Evolutionary conservation across 2,329 filamentous ascomycete genomes (phyloP).

Genomic region (Aspergillus fructus): DNA sequence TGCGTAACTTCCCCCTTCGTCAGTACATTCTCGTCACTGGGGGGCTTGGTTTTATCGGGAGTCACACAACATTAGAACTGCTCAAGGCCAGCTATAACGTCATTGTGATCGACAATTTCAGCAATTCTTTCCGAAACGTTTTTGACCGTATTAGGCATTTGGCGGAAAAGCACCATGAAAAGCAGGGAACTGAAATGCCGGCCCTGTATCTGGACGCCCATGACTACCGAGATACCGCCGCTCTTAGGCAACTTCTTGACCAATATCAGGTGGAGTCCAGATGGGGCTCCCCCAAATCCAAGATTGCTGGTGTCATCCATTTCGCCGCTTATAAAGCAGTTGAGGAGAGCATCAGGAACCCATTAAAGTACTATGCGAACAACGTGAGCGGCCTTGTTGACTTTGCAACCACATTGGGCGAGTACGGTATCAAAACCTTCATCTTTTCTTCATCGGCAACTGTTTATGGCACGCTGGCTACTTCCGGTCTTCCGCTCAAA

Average conservation of each 20-base stretch:
- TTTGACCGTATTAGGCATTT: constrained; percentile 36
- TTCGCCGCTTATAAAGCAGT: constrained; percentile 69
- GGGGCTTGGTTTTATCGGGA: constrained; percentile 44
- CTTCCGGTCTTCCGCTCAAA: constrained; percentile 51
- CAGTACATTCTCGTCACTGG: constrained; percentile 46
- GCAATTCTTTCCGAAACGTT: constrained; percentile 39
- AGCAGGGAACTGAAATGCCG: constrained; percentile 43
- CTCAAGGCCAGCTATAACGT: constrained; percentile 43
- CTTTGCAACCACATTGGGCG: constrained; percentile 56
- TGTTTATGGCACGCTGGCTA: constrained; percentile 60
- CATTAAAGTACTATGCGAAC: constrained; percentile 66
- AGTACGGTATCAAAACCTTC: constrained; percentile 63
- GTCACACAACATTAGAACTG: constrained; percentile 43
- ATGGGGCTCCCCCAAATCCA: constrained; percentile 44
- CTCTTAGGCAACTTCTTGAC: constrained; percentile 45
- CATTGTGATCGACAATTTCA: constrained; percentile 43
- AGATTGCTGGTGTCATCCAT: constrained; percentile 65
- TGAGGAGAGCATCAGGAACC: constrained; percentile 60
- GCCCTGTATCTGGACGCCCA: constrained; percentile 48
- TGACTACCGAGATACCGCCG: constrained; percentile 47
- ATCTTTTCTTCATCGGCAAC: constrained; percentile 69
- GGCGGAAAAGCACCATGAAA: constrained; percentile 36
- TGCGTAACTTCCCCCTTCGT: constrained; percentile 39
- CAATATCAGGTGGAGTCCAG: constrained; percentile 38
- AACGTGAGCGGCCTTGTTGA: constrained; percentile 65